Percentiles rank a stretch among this genome's conserved stretches.
Conservation (phyloP, 148 eudicot genomes). For the Vaccinium vitisidaea region DNA sequence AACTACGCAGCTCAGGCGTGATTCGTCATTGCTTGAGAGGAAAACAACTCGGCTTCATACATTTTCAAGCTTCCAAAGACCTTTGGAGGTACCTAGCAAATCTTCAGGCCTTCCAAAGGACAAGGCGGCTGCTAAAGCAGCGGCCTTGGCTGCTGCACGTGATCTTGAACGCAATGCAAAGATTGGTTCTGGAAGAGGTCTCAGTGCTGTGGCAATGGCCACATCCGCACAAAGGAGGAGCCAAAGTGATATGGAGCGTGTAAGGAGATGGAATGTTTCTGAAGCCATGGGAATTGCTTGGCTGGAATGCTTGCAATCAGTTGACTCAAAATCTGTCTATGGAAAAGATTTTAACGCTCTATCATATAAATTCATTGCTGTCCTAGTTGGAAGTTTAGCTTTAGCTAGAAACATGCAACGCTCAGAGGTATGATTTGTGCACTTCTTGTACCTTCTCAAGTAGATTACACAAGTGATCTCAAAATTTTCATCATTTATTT, state of each 20-base stretch:
- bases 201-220: constrained; percentile 99
- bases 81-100: constrained; percentile 51
- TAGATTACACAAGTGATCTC: neutral
- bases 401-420: constrained; percentile 97
- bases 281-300: constrained; percentile 99
- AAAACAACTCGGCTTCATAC: constrained; percentile 75
- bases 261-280: constrained; percentile 84
- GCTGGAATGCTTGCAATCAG: constrained; percentile 94
- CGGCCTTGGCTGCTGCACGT: constrained; percentile 98
- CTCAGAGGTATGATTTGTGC: constrained; percentile 62
- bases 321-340: constrained; percentile 84
- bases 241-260: constrained; percentile 80
- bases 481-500: neutral
- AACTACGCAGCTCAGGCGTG: constrained; percentile 71
- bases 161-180: constrained; percentile 97
- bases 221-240: constrained; percentile 89
- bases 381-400: constrained; percentile 96
- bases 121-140: constrained; percentile 97
- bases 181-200: constrained; percentile 98
- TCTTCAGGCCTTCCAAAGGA: constrained; percentile 66
- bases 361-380: constrained; percentile 90
- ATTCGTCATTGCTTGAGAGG: constrained; percentile 79
- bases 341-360: constrained; percentile 91
- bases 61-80: constrained; percentile 91
- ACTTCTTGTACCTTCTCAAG: constrained; percentile 4